These are phyloP conservation scores for Calocera viscosa DNA, from an alignment of 768 basidiomycete species.

Conservation along the genomic window DNA sequence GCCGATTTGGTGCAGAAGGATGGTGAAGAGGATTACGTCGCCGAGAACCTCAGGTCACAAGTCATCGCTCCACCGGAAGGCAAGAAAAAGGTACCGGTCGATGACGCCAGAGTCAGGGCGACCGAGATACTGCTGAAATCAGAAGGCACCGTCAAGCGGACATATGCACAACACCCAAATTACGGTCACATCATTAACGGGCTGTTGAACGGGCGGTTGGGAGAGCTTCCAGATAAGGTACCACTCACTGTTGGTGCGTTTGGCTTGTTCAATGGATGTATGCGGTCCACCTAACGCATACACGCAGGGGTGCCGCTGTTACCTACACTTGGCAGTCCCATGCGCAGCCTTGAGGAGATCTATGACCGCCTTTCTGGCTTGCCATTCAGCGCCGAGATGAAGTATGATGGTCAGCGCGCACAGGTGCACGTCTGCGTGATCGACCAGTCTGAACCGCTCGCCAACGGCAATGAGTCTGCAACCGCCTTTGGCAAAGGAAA, in stretches of 20 bases:
- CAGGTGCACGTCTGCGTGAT: constrained; percentile 31
- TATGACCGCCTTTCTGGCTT: constrained; percentile 53
- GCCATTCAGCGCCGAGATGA: constrained; percentile 76
- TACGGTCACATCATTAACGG: constrained; percentile 57
- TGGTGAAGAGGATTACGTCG: not conserved
- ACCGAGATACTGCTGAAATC: constrained; percentile 38
- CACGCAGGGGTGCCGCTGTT: constrained; percentile 61
- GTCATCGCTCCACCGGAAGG: constrained; percentile 19
- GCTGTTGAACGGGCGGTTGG: constrained; percentile 48
- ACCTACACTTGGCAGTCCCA: constrained; percentile 78
- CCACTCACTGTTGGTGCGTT: constrained; percentile 56
- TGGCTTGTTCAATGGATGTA: not conserved
- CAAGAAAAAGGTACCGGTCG: constrained; percentile 20
- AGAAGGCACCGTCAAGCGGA: constrained; percentile 52
- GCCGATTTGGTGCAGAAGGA: constrained; percentile 7
- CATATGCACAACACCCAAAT: constrained; percentile 68
- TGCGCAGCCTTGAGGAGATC: constrained; percentile 72
- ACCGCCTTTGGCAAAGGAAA: constrained; percentile 25
- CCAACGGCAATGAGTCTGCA: constrained; percentile 77
- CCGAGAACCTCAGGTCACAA: constrained; percentile 22
- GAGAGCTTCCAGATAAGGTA: constrained; percentile 46
- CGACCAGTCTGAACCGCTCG: constrained; percentile 24
- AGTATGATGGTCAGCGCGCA: constrained; percentile 58
- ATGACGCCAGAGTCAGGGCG: not conserved
- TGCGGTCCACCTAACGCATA: not conserved